Evolutionary conservation across 768 basidiomycete species (phyloP), one percentile per base, ranked within the genome.

Genomic region (Pulveroboletus sp.): DNA sequence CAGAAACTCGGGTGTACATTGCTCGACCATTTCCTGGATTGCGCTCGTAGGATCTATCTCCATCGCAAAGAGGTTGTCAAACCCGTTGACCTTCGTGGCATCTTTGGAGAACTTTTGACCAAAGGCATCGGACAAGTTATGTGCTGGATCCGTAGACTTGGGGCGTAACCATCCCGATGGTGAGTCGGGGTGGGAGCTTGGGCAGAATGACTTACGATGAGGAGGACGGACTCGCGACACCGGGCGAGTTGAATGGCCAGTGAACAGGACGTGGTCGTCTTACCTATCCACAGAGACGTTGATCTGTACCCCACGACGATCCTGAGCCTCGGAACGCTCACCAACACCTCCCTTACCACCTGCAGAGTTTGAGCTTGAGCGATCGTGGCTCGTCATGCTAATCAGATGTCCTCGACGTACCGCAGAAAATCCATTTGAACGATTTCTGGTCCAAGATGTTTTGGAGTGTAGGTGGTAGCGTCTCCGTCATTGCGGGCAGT

Each of bases 21-120:
- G 85, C 61, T 99, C 96, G 32, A 98, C 89, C 95, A 99, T 97
- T 73, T 98, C 95, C 70, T 98, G 95, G 56, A 99, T 89, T 26
- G 93, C 86, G 60, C 93, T 93, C 41, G 90, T 95, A 8, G 96
- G 96, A 71, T 99, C 96, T 67, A 99, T 99, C 71, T 99, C 96
- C 96, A 99, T 99, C 4, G 96, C 96, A 64, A 70, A 95, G 39
- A 99, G 80, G 73, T 99, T 99, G 52, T 89, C 83, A 60, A 97
- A 97, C 8, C 96, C 96, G 62, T 95, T 96, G 46, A 98, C 96
- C 70, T 89, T 90, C 8, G 93, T 98, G 30, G 96, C 96, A 67
- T 99, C 96, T 65, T 98, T 98, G 52, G 90, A 92, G 73, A 99
- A 99, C 74, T 99, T 98, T 66, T 99, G 96, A 18, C 92, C 90